phyloP scores from a whole-genome alignment of 495 filamentous ascomycete genomes.

The Niebla homalea region DNA sequence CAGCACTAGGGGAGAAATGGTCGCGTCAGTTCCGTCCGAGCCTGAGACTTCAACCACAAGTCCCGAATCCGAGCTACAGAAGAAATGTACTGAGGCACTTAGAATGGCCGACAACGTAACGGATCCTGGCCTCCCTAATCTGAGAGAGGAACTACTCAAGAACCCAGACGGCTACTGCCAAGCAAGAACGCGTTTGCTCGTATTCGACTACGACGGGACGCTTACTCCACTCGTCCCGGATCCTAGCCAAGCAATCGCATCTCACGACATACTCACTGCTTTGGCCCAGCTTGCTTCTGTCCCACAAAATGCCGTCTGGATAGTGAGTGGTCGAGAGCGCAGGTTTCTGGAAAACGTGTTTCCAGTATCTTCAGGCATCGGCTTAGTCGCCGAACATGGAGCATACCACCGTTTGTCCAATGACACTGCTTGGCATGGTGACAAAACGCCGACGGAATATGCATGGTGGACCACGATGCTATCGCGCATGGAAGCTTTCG shows the following conservation, averaged over 20 bases:
- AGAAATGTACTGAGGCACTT: too few species aligned
- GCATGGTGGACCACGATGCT: slow-evolving; percentile 70
- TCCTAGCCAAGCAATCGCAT: slow-evolving; percentile 74
- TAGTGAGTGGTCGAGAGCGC: slow-evolving; percentile 87
- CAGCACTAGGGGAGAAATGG: slow-evolving; percentile 39
- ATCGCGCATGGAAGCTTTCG: slow-evolving; percentile 17
- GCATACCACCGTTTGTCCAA: slow-evolving; percentile 34
- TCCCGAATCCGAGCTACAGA: too few species aligned
- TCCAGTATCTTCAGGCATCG: slow-evolving; percentile 70
- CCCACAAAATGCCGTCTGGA: slow-evolving; percentile 81
- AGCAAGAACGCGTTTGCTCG: slow-evolving; percentile 54
- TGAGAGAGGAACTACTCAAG: too few species aligned
- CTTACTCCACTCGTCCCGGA: slow-evolving; percentile 92
- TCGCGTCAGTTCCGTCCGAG: too few species aligned
- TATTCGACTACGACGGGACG: slow-evolving; percentile 98
- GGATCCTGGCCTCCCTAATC: too few species aligned
- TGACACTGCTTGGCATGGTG: slow-evolving; percentile 62
- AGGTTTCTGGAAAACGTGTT: slow-evolving; percentile 77
- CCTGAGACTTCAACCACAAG: too few species aligned
- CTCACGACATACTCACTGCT: slow-evolving; percentile 63
- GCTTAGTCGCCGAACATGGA: slow-evolving; percentile 89
- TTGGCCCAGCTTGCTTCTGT: slow-evolving; percentile 69
- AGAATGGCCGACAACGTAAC: too few species aligned
- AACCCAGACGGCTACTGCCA: too few species aligned
- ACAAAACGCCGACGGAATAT: slow-evolving; percentile 61